Evolutionary conservation across 495 filamentous ascomycete species (phyloP), one percentile per base, ranked within the genome.

Genomic region (Penicillium paradoxum): DNA sequence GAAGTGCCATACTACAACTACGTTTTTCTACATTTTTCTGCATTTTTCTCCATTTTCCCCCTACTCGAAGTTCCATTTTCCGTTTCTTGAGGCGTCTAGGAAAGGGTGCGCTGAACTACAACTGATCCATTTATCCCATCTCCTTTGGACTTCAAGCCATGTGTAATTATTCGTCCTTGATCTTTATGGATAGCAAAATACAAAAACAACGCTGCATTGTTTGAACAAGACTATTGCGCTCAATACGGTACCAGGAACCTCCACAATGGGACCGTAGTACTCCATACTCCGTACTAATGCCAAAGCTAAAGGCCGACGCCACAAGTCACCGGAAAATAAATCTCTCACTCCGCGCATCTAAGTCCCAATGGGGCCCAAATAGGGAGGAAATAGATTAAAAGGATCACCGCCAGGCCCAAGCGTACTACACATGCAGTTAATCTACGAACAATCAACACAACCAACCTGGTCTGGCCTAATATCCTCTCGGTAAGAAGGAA

Each of bases 121-220:
- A 42, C 41, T 50, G 36, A 50, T 51, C 34, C 36, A 22, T 43
- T 34, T 40, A 4, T 8, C 18, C n/a, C 41, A 4, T 8, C 18
- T 8, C 41, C 41, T 9, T 15, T 43, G 41, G 8, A 18, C 24
- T 29, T 43, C 39, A 41, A 22, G 13, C 25, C 48, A 32, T 51
- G 27, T 51, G 38, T 50, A 51, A 36, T 51, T 51, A 51, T 51
- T 51, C 42, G 38, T 29, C 37, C 7, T 25, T 30, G 34, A 38
- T 33, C 34, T 11, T 46, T 33, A 32, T 37, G 33, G 14, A 15
- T 9, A 43, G 13, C 22, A 30, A 34, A 13, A 33, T 40, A 41
- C 29, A 41, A 41, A 24, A 32, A 15, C 37, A 42, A 14, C 18
- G 17, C 38, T 42, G 21, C 39, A 42, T 42, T 24, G 21, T 41